Base-by-base conservation (phyloP, 352 stramenopile species). In the Phytophthora constricta region DNA sequence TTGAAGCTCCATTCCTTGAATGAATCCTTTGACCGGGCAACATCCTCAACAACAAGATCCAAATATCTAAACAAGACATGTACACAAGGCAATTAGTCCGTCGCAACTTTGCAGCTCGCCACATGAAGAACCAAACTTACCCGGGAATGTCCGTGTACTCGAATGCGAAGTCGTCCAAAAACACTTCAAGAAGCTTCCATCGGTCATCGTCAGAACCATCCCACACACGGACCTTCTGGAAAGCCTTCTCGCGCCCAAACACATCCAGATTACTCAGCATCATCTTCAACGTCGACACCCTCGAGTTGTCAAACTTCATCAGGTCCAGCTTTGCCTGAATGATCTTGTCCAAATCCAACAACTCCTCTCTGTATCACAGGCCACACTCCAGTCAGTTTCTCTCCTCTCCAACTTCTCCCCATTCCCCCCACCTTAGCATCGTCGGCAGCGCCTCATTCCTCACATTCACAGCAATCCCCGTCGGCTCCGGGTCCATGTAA, bases 21-120 rank as follows among this genome's bases (percentile, higher is more conserved):
- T 5, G 13, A 8, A 13, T 65, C 37, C 16, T 48, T 57, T 31
- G 53, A 53, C 17, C 62, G 58, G 20, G 64, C 63, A 13, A 85
- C 42, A 53, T 87, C 79, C 61, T 78, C 70, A 27, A 83, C 46
- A n/a, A 87, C 72, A 22, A 83, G 23, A 33, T 79, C 75, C 23
- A 70, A 25, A 54, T 70, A 74, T 27, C 66, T 74, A 52, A 4
- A 43, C 9, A 52, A 37, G 14, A 60, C 11, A 25, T 3, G 9
- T 25, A 25, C 8, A 37, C 53, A 17, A 58, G 53, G 1, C 17
- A 20, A 22, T 47, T 23, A 23, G 9, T 47, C 41, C 41, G 7
- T 23, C 17, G 19, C n/a, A n/a, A n/a, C 19, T 47, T 34, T 33
- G 3, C 8, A 13, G n/a, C n/a, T n/a, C n/a, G n/a, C n/a, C n/a